These are phyloP conservation scores for Quercus glauca DNA, from an alignment of 306 rosid genomes.

Conservation along the genomic window DNA sequence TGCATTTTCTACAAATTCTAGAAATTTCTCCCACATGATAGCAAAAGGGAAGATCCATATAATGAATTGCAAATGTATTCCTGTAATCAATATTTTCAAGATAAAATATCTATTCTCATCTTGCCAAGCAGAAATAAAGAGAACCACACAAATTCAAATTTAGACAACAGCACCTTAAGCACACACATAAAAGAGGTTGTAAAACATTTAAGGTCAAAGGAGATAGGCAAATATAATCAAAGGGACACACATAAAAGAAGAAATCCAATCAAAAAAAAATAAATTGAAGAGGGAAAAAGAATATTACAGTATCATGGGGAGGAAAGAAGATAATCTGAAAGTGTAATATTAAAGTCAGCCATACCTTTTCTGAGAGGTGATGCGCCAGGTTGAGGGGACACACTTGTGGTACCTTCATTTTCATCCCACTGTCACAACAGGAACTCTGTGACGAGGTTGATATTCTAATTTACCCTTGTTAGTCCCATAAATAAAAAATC, in stretches of 20 bases:
- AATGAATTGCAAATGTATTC: constrained; percentile 63
- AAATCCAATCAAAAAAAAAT: constrained; percentile 10
- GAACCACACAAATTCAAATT: constrained; percentile 11
- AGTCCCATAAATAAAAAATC: constrained; percentile 42
- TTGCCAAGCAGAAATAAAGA: constrained; percentile 40
- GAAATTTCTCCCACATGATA: constrained; percentile 50
- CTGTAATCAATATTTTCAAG: constrained; percentile 54
- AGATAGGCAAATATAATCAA: background rate
- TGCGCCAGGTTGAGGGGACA: constrained; percentile 59
- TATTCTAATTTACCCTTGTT: constrained; percentile 33
- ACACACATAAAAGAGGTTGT: background rate
- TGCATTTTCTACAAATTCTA: constrained; percentile 67
- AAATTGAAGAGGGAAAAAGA: background rate
- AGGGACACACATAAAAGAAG: constrained; percentile 9
- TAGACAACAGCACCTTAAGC: background rate
- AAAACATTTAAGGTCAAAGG: background rate
- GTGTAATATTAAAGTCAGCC: background rate
- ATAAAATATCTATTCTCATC: constrained; percentile 53
- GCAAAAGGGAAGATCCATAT: constrained; percentile 53
- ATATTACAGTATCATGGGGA: background rate
- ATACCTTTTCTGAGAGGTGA: constrained; percentile 61
- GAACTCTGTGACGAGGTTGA: constrained; percentile 28
- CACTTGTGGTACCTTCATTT: constrained; percentile 44
- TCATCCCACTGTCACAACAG: constrained; percentile 38
- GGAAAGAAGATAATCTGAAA: background rate